Percentiles rank a stretch among this genome's conserved stretches.
phyloP scores from a whole-genome alignment of 2,329 filamentous ascomycete species.

The Aspergillus novoparasiticus region DNA sequence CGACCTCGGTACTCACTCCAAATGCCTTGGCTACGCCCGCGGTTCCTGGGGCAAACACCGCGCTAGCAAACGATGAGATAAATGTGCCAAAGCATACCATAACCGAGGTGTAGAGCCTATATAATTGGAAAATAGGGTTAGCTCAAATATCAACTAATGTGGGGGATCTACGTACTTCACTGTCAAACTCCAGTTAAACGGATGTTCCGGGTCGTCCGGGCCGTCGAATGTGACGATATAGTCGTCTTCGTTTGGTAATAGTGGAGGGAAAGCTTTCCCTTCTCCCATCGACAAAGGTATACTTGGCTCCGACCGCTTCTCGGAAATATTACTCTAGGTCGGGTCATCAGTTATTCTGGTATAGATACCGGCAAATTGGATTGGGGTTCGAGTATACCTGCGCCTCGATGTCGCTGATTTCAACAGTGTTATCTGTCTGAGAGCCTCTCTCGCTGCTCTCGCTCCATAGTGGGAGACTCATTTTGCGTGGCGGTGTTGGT shows the following conservation, averaged over 20 bases:
- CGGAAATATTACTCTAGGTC: neutral
- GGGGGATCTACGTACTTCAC: slow-evolving; percentile 42
- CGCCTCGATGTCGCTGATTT: neutral
- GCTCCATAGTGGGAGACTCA: neutral
- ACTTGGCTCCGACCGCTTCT: neutral
- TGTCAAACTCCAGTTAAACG: slow-evolving; percentile 53
- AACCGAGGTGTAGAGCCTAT: slow-evolving; percentile 25
- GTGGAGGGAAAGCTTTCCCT: slow-evolving; percentile 52
- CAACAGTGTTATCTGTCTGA: neutral
- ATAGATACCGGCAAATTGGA: neutral
- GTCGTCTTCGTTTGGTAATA: slow-evolving; percentile 49
- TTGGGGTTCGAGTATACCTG: neutral
- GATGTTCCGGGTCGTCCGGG: slow-evolving; percentile 51
- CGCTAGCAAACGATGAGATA: slow-evolving; percentile 53
- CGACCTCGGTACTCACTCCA: slow-evolving; percentile 44
- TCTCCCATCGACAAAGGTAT: slow-evolving; percentile 6
- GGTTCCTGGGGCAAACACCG: slow-evolving; percentile 70
- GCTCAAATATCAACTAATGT: neutral
- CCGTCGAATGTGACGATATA: slow-evolving; percentile 58
- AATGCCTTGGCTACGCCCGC: slow-evolving; percentile 53
- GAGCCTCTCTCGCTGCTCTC: neutral
- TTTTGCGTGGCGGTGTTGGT: neutral
- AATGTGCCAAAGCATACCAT: slow-evolving; percentile 50
- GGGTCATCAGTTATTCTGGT: neutral
- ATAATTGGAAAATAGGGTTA: neutral